Evolutionary conservation across 148 eudicot species (phyloP).

Genomic region (Gaultheria prostrata): DNA sequence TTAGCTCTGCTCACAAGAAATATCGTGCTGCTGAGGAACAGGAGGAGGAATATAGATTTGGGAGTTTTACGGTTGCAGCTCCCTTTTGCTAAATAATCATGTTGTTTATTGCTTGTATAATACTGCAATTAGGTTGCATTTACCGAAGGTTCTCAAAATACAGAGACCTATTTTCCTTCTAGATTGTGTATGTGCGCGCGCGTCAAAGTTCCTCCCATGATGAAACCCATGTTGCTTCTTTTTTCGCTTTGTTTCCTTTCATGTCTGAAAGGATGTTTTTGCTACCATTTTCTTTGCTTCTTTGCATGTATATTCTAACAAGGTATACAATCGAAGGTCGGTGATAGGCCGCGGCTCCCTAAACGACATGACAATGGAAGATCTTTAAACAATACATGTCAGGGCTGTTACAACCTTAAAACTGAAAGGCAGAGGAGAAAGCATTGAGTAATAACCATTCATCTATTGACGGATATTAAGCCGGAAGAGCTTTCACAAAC

Average conservation of each 20-base stretch:
- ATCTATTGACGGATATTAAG: not conserved
- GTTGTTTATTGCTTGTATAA: not conserved
- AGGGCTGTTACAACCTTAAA: not conserved
- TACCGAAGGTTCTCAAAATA: not conserved
- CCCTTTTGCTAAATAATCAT: not conserved
- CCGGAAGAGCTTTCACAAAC: not conserved
- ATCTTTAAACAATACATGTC: not conserved
- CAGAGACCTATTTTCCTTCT: too few species aligned
- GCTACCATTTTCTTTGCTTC: not conserved
- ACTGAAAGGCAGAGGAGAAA: not conserved
- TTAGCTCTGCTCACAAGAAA: too few species aligned
- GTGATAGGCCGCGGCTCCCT: not conserved
- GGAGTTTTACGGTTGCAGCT: not conserved
- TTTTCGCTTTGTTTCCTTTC: not conserved
- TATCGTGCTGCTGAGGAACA: not conserved
- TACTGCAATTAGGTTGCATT: not conserved
- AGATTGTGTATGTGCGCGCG: too few species aligned
- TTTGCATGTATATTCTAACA: not conserved
- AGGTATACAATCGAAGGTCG: not conserved
- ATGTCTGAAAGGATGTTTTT: not conserved
- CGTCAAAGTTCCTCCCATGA: too few species aligned
- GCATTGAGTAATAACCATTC: not conserved
- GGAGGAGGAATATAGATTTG: not conserved
- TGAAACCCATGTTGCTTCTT: not conserved
- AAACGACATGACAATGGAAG: not conserved